Evolutionary conservation across 768 basidiomycete species (phyloP).

Genomic region (Termitomyces sp.): DNA sequence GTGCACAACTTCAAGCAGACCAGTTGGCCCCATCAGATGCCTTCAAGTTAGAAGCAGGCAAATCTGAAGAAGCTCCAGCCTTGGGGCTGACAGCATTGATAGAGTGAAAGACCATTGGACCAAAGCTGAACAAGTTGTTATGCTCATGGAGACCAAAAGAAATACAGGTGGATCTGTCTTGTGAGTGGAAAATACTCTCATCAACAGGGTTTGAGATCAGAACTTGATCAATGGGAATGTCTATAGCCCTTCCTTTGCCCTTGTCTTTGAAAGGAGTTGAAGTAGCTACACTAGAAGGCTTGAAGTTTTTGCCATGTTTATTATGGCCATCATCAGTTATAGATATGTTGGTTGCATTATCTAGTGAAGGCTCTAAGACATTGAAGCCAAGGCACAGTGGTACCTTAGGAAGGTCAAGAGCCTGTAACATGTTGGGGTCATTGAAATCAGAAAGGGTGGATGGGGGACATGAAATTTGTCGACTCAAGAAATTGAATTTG

Average conservation of each 20-base stretch:
- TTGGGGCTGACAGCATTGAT: no score
- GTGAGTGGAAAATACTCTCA: no score
- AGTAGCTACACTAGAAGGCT: conserved; percentile 28
- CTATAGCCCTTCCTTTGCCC: conserved; percentile 37
- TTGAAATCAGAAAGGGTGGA: conserved; percentile 41
- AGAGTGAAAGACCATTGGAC: no score
- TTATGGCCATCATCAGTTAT: conserved; percentile 26
- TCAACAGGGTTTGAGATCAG: no score
- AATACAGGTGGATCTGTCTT: no score
- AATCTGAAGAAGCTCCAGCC: no score
- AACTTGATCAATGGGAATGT: conserved; percentile 18
- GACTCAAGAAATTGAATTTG: conserved; percentile 23
- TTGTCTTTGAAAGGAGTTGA: conserved; percentile 44
- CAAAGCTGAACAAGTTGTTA: no score
- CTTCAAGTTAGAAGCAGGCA: no score
- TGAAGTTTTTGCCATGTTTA: conserved; percentile 16
- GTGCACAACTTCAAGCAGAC: no score
- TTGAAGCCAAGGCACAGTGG: conserved; percentile 42
- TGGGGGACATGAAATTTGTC: conserved; percentile 31
- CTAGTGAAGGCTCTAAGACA: conserved; percentile 31
- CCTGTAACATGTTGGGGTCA: conserved; percentile 54
- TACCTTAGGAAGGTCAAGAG: conserved; percentile 49
- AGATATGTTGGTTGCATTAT: conserved; percentile 31
- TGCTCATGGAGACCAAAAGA: no score
- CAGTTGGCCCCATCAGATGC: no score